Evolutionary conservation across 2,329 filamentous ascomycete genomes (phyloP).

Genomic region (Conoideocrella luteorostrata): DNA sequence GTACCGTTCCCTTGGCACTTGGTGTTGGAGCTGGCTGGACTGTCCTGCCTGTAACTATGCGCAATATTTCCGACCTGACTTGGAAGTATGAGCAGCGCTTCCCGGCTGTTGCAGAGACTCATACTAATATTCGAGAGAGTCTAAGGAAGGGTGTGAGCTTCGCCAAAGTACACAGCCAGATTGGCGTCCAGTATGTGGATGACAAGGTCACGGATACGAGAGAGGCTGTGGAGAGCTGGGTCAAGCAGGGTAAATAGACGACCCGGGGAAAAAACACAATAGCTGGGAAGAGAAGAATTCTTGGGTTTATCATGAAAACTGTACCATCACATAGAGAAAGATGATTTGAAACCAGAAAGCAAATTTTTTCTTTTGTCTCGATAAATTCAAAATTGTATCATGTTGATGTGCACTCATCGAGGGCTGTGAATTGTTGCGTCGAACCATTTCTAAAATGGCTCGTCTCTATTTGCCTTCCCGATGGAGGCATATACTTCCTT

Average conservation of each 20-base stretch:
- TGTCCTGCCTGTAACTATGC: conserved; percentile 81
- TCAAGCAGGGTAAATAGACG: conserved; percentile 75
- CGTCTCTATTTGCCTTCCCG: too few species aligned
- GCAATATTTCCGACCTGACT: conserved; percentile 75
- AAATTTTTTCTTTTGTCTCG: background rate
- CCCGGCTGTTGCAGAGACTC: conserved; percentile 75
- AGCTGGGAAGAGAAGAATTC: background rate
- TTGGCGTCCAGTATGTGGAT: conserved; percentile 67
- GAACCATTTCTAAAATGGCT: background rate
- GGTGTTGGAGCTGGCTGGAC: conserved; percentile 79
- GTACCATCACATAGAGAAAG: conserved; percentile 30
- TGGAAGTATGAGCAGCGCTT: conserved; percentile 93
- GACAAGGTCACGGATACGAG: conserved; percentile 72
- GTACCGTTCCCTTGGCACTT: conserved; percentile 68
- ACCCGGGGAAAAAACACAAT: conserved; percentile 16
- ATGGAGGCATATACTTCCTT: too few species aligned
- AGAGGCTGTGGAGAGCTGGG: conserved; percentile 78
- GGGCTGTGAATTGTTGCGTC: too few species aligned
- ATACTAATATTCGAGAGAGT: conserved; percentile 64
- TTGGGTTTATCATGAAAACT: conserved; percentile 14
- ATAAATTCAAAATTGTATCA: too few species aligned
- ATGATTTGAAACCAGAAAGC: background rate
- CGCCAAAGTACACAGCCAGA: conserved; percentile 65
- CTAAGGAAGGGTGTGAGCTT: conserved; percentile 65
- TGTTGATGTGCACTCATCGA: too few species aligned